Evolutionary conservation across 2,329 filamentous ascomycete species (phyloP), one percentile per base, ranked within the genome.

Genomic region (Geoglossum cookeanum): DNA sequence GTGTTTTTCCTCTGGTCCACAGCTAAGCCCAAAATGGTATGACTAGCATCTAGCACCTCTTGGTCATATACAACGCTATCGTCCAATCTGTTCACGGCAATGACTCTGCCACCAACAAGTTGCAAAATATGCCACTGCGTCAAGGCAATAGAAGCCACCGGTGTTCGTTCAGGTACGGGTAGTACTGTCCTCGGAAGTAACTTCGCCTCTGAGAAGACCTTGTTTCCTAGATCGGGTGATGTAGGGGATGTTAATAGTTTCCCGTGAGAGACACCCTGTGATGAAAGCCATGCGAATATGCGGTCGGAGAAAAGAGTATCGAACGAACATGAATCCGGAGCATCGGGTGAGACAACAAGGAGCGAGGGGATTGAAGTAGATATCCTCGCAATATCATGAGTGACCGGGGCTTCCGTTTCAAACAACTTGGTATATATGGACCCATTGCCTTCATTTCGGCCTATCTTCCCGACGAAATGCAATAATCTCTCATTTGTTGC

Each of bases 1-100:
- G 92, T 98, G 65, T 91, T 94, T 74, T 96, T 95, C 68, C 92
- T 91, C 60, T 85, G 78, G 68, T 98, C 92, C 7, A 91, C 83
- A 55, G 89, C 84, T 17, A 98, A 78, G 0, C 87, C 89, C n/a
- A 98, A 73, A 3, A 84, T 81, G 64, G 77, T 83, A 64, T 95
- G 86, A 0, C 85, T 86, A 3, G 81, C 78, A 57, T 91, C 85
- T 13, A 97, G 74, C 3, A 98, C 84, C 27, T 83, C 76, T 69
- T 97, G 89, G 67, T 96, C 87, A 63, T 92, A 94, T 1, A 95
- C 85, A 53, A 91, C 75, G 55, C 83, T 80, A 32, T 91, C 88
- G 45, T 90, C 92, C 52, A 98, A 77, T 35, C 89, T 80, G 66
- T 97, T 97, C 59, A 87, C 80, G 2, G 86, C 89, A 27, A 96